Evolutionary conservation across 805 yeast genomes (phyloP), one percentile per base, ranked within the genome.

Genomic region (Yarrowia osloensis): DNA sequence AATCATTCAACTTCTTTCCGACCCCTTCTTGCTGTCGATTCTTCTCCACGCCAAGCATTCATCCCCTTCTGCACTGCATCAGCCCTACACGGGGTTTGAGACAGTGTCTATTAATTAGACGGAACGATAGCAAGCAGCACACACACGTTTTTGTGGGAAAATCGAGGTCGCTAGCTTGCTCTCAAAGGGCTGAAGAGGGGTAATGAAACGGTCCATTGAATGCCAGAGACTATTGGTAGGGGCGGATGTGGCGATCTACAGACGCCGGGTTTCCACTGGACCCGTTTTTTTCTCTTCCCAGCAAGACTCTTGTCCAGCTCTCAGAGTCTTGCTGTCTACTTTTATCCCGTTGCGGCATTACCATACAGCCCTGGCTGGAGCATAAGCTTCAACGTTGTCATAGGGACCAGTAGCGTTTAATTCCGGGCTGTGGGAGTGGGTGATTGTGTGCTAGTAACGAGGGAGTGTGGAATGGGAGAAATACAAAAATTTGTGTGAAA

Each of bases 291-390:
- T 28, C 8, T 28, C n/a, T n/a, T n/a, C n/a, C 17, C 35, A 12
- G 35, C 17, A 11, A 4, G 8, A 4, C 31, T 28, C 35, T 31
- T 3, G 13, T 31, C 39, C 39, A 15, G 19, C 39, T 35, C 39
- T 17, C 9, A 11, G 11, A 28, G 31, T 55, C 31, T 50, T 33
- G 57, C 57, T 50, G 40, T 50, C 57, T 31, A 50, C 57, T 15
- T 50, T 50, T 50, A 33, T 31, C 57, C 57, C 40, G 7, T 50
- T 50, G 57, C 57, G 57, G 57, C 40, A 50, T 50, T 50, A 50
- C 40, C 40, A 31, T 33, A 50, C 57, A 50, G 57, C 57, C n/a
- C 57, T 33, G 39, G 22, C 15, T 4, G 19, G 29, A 26, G 9
- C 9, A 22, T 44, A 44, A 42, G 46, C 46, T 42, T 42, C 37